Evolutionary conservation across 768 basidiomycete species (phyloP).

Genomic region (Trametes cinnabarina): DNA sequence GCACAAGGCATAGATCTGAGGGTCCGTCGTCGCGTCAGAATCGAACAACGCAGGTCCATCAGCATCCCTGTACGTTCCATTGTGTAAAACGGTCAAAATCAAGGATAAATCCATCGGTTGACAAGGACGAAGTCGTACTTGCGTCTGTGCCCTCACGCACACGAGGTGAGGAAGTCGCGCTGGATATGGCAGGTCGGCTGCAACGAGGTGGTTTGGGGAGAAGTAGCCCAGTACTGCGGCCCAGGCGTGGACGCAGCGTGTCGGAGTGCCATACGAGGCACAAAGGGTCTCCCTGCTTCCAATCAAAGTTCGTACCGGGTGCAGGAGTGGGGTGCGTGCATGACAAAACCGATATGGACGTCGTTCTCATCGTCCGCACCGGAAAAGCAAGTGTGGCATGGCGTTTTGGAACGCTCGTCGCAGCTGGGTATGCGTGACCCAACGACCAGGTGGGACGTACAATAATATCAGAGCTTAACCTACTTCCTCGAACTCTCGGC

Average conservation of each 20-base stretch:
- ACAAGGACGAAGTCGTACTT: slow-evolving; percentile 17
- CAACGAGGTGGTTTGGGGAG: slow-evolving; percentile 49
- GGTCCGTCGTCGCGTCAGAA: background rate
- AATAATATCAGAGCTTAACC: slow-evolving; percentile 29
- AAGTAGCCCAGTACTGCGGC: slow-evolving; percentile 58
- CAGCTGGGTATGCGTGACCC: slow-evolving; percentile 30
- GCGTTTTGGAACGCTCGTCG: slow-evolving; percentile 24
- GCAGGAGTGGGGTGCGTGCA: slow-evolving; percentile 26
- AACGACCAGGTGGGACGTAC: slow-evolving; percentile 10
- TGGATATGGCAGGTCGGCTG: slow-evolving; percentile 56
- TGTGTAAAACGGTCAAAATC: slow-evolving; percentile 21
- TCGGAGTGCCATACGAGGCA: slow-evolving; percentile 55
- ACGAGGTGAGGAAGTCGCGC: slow-evolving; percentile 31
- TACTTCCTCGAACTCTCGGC: slow-evolving; percentile 17
- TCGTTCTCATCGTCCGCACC: slow-evolving; percentile 15
- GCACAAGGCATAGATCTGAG: background rate
- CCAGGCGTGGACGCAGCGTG: slow-evolving; percentile 68
- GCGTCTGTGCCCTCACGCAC: slow-evolving; percentile 16
- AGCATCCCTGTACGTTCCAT: slow-evolving; percentile 16
- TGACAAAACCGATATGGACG: slow-evolving; percentile 23
- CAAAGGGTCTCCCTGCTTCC: slow-evolving; percentile 39
- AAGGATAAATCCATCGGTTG: slow-evolving; percentile 19
- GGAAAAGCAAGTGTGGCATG: slow-evolving; percentile 31
- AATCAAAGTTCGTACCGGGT: slow-evolving; percentile 23
- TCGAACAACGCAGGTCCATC: slow-evolving; percentile 13